Conservation (phyloP, 805 yeast genomes). For the Metschnikowia kunwiensis region DNA sequence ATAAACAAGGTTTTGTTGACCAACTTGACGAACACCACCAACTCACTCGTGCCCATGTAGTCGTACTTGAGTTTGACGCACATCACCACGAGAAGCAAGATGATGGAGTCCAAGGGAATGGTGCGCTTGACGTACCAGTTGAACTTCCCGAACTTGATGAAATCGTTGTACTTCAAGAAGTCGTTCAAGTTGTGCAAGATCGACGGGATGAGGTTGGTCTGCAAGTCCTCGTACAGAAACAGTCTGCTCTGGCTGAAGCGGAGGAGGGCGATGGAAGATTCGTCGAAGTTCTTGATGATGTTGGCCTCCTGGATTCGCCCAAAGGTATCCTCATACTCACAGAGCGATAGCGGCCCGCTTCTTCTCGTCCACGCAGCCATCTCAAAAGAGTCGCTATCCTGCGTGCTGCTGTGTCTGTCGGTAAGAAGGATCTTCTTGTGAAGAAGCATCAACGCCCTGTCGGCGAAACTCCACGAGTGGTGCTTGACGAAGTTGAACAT, state of each 20-base stretch:
- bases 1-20: constrained; percentile 43
- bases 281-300: constrained; percentile 37
- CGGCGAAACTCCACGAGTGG: constrained; percentile 52
- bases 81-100: constrained; percentile 49
- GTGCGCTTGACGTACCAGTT: constrained; percentile 62
- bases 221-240: constrained; percentile 51
- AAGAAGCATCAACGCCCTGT: constrained; percentile 46
- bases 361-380: constrained; percentile 8
- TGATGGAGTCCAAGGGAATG: constrained; percentile 59
- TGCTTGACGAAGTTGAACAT: constrained; percentile 47
- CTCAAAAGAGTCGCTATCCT: constrained; percentile 2
- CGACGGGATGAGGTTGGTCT: constrained; percentile 54
- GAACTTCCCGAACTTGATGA: constrained; percentile 49
- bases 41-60: constrained; percentile 36
- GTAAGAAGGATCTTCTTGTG: constrained; percentile 42
- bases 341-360: constrained; percentile 30
- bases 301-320: constrained; percentile 38
- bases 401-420: constrained; percentile 16
- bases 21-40: constrained; percentile 36
- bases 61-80: constrained; percentile 50
- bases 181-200: constrained; percentile 55
- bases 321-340: constrained; percentile 40
- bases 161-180: constrained; percentile 51
- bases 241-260: constrained; percentile 33
- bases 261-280: constrained; percentile 35